Percentiles rank a stretch among this genome's conserved stretches.
Conservation (phyloP, 768 basidiomycete genomes). For the Gymnopilus junonius region DNA sequence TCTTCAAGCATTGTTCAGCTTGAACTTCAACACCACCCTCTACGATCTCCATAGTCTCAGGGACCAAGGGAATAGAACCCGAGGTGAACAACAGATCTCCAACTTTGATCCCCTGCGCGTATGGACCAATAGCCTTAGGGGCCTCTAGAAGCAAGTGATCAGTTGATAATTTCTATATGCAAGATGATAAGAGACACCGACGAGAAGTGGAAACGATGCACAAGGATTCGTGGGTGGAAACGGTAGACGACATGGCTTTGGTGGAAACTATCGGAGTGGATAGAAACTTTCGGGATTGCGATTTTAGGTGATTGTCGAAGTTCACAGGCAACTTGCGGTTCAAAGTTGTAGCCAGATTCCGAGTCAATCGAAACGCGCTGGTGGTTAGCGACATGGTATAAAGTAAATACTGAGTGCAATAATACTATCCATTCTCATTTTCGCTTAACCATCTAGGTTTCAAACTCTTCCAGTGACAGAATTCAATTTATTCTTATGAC, state of each 20-base stretch:
- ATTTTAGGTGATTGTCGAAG: slow-evolving; percentile 11
- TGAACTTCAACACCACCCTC: slow-evolving; percentile 79
- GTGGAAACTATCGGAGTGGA: slow-evolving; percentile 11
- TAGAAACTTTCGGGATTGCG: neutral
- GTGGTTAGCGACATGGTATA: slow-evolving; percentile 7
- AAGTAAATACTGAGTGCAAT: neutral
- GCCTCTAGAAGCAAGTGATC: slow-evolving; percentile 52
- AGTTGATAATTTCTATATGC: neutral
- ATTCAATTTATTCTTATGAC: slow-evolving; percentile 3
- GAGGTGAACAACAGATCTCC: slow-evolving; percentile 89
- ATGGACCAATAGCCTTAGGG: slow-evolving; percentile 83
- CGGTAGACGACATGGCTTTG: slow-evolving; percentile 34
- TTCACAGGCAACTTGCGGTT: slow-evolving; percentile 2
- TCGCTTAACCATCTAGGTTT: neutral
- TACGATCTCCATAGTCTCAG: slow-evolving; percentile 71
- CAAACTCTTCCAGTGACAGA: neutral
- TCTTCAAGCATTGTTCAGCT: slow-evolving; percentile 83
- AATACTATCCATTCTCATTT: neutral
- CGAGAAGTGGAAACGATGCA: slow-evolving; percentile 44
- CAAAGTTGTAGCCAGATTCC: neutral
- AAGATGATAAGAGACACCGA: slow-evolving; percentile 30
- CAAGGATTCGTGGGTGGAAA: slow-evolving; percentile 44
- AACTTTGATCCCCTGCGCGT: slow-evolving; percentile 84
- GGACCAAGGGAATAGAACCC: slow-evolving; percentile 86
- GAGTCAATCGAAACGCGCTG: neutral